A percentile compares a stretch with the other conserved stretches of the same genome.
Conservation (phyloP, 148 eudicot genomes). For the Beta vulgaris region DNA sequence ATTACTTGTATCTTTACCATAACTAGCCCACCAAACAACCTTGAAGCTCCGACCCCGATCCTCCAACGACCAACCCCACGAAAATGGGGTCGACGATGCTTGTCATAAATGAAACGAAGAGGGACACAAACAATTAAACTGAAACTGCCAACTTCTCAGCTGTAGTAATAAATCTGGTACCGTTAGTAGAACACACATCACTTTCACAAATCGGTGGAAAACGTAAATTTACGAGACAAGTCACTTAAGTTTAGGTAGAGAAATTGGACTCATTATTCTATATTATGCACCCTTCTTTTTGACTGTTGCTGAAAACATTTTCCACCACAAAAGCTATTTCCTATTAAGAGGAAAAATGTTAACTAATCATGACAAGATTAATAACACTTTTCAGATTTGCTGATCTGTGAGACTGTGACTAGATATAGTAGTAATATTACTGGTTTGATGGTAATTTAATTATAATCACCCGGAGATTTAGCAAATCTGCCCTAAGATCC, state of each 20-base stretch:
- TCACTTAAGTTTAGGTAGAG: constrained; percentile 26
- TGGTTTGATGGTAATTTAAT: background rate
- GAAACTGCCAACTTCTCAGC: background rate
- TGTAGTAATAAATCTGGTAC: background rate
- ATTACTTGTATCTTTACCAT: too few species aligned
- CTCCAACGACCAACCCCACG: too few species aligned
- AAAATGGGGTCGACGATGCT: background rate
- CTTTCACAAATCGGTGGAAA: constrained; percentile 27
- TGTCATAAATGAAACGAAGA: background rate
- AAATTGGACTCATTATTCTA: constrained; percentile 4
- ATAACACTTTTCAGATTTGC: constrained; percentile 8
- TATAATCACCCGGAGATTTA: background rate
- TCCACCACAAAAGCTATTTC: background rate
- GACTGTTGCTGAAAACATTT: background rate
- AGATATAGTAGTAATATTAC: too few species aligned
- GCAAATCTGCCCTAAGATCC: constrained; percentile 14
- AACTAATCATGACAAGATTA: background rate
- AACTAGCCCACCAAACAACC: too few species aligned
- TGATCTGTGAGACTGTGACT: background rate
- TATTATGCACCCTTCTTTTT: constrained; percentile 13
- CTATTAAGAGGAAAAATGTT: constrained; percentile 4
- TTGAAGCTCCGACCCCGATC: too few species aligned
- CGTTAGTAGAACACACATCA: constrained; percentile 4
- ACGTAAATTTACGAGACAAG: constrained; percentile 21
- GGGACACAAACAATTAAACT: background rate